Evolutionary conservation across 257 asterid species (phyloP).

Genomic region (Solanum pinnatisectum): DNA sequence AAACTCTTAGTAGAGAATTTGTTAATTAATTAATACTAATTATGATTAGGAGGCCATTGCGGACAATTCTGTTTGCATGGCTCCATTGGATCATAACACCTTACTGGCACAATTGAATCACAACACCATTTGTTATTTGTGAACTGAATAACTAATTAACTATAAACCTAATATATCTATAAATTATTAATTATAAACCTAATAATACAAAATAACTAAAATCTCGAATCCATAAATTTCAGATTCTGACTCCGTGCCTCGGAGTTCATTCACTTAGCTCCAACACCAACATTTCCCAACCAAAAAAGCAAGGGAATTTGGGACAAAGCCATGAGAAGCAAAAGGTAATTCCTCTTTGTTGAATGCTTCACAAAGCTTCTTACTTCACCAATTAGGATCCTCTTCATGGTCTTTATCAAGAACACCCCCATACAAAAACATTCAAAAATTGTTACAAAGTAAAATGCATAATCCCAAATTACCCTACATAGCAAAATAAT

Average conservation of each 20-base stretch:
- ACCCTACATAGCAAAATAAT: constrained; percentile 12
- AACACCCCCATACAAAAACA: constrained; percentile 23
- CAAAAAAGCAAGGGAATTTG: constrained; percentile 20
- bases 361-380: constrained; percentile 9
- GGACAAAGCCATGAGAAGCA: constrained; percentile 25
- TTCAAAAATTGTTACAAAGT: constrained; percentile 8
- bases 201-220: background rate
- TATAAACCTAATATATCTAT: too few relatives aligned
- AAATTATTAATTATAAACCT: too few relatives aligned
- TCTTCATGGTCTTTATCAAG: constrained; percentile 22
- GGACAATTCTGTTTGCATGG: background rate
- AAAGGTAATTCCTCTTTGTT: constrained; percentile 18
- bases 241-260: background rate
- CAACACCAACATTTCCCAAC: constrained; percentile 19
- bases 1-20: background rate
- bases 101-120: background rate
- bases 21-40: background rate
- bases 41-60: background rate
- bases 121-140: background rate
- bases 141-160: too few relatives aligned
- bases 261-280: background rate
- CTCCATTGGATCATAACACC: background rate
- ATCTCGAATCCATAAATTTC: background rate
- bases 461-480: constrained; percentile 14
- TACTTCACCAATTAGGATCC: constrained; percentile 20